These are phyloP conservation scores for Neofusicoccum ribis DNA, from an alignment of 2,329 filamentous ascomycete species.

Conservation along the genomic window DNA sequence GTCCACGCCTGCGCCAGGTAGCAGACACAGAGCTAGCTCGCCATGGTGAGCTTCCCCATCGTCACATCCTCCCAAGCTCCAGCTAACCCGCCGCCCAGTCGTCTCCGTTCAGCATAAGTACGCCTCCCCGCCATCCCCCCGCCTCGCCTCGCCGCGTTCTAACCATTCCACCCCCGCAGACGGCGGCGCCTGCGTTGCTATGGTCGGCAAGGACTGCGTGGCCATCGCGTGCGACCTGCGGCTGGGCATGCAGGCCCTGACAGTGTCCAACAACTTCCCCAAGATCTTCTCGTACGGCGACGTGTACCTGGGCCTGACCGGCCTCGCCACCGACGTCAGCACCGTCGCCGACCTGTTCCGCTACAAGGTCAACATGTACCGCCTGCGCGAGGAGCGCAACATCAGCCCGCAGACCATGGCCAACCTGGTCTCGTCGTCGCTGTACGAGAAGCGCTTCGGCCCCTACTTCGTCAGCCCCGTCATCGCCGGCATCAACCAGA, in stretches of 20 bases:
- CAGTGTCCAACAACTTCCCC: slow-evolving; percentile 99
- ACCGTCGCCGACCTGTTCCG: slow-evolving; percentile 97
- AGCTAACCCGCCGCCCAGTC: slow-evolving; percentile 57
- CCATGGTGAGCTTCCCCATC: slow-evolving; percentile 39
- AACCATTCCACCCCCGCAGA: slow-evolving; percentile 46
- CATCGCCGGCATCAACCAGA: slow-evolving; percentile 91
- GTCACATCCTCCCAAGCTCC: slow-evolving; percentile 16
- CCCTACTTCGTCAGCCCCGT: slow-evolving; percentile 96
- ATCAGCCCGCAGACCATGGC: slow-evolving; percentile 94
- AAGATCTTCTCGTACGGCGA: slow-evolving; percentile 98
- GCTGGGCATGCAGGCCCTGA: slow-evolving; percentile 92
- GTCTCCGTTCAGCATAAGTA: slow-evolving; percentile 96
- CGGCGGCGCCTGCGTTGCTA: slow-evolving; percentile 94
- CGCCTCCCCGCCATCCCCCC: slow-evolving; percentile 33
- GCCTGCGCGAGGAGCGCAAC: slow-evolving; percentile 93
- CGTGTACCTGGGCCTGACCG: slow-evolving; percentile 92
- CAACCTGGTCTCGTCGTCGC: slow-evolving; percentile 80
- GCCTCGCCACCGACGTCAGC: slow-evolving; percentile 90
- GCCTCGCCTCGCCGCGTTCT: slow-evolving; percentile 18
- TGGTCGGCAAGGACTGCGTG: slow-evolving; percentile 99
- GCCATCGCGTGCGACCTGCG: slow-evolving; percentile 99
- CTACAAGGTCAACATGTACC: slow-evolving; percentile 99
- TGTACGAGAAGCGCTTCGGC: slow-evolving; percentile 95
- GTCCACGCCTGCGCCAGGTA: not conserved
- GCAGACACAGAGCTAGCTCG: slow-evolving; percentile 23